Base-by-base conservation (phyloP, 306 rosid species). In the Cicer chorassanicum region DNA sequence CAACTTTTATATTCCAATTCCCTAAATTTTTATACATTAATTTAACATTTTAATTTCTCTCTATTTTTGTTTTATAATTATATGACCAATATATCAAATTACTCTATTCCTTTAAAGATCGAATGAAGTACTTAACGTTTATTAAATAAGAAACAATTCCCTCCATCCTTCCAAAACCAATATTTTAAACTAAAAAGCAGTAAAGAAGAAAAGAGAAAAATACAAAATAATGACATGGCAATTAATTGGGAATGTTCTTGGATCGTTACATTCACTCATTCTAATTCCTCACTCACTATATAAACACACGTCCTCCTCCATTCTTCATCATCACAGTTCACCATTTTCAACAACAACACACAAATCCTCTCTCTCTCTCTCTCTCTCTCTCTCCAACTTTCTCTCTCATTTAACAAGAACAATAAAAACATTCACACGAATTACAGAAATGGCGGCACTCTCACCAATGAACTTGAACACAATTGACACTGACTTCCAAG, bases 391-490 rank as follows among this genome's bases (percentile, higher is more conserved):
- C 14, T 70, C 42, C 39, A 55, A 48, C 21, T 65, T 9, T 70
- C 77, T 48, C 62, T 57, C 49, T 57, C 71, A 46, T 16, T 11
- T 45, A 12, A 42, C 40, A 56, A 44, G 41, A 36, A 29, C 46
- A 45, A 6, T 21, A 29, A 29, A 29, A 29, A 29, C 60, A 1
- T n/a, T 43, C 76, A 51, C 70, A 46, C 49, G 2, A 78, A 29
- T 36, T 24, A 12, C 70, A 79, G 71, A 80, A 81, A 93, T 93
- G 98, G 97, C 97, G 80, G 89, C 96, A 59, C 59, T 87, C 7
- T 86, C 86, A 69, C 79, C 86, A 24, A 59, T 80, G 82, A 44
- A 44, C 69, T 15, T 64, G 29, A 60, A 82, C 73, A 63, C 65
- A 62, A 70, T 78, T 16, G 85, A 81, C 67, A 69, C 83, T 5